Evolutionary conservation across 345 rosid species (phyloP), one percentile per base, ranked within the genome.

Genomic region (Syzygium jambos): DNA sequence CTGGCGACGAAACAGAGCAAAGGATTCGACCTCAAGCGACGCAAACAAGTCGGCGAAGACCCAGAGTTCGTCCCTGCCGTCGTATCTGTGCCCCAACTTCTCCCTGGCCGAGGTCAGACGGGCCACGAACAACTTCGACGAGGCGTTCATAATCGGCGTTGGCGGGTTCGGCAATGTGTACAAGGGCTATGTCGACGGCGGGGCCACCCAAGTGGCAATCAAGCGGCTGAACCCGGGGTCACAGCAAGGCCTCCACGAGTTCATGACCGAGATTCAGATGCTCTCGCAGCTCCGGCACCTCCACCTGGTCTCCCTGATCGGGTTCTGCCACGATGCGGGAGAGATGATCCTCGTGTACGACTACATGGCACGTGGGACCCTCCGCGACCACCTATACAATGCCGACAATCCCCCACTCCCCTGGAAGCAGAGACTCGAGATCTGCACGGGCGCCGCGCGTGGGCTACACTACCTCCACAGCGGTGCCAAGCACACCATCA

Each of bases 141-240:
- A 87, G 68, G 89, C 77, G 2, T 89, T 93, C 25, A 89, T 91
- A 7, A 82, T 94, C 13, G 95, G 95, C 0, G 88, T 88, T 6
- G 95, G 94, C 0, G 93, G 94, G 43, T 93, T 92, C 41, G 95
- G 95, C 14, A 92, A 91, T 63, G 95, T 93, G 30, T 90, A 90
- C 78, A 92, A 88, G 90, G 95, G 95, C 80, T 89, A 78, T 89
- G 85, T 93, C 30, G 92, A 93, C 41, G 94, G 91, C 10, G 92
- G 91, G 3, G 89, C 91, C 10, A 90, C 86, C n/a, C 86, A 63
- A 29, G 93, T 94, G 30, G 95, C 95, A 83, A 91, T 93, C 73
- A 94, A 94, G 85, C 92, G 94, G 57, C 85, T 93, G 52, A 91
- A 93, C 51, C 92, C 91, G 0, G 90, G 91, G 52, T 94, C 95